Evolutionary conservation across 805 yeast genomes (phyloP), one percentile per base, ranked within the genome.

Genomic region (Teunomyces kruisii): DNA sequence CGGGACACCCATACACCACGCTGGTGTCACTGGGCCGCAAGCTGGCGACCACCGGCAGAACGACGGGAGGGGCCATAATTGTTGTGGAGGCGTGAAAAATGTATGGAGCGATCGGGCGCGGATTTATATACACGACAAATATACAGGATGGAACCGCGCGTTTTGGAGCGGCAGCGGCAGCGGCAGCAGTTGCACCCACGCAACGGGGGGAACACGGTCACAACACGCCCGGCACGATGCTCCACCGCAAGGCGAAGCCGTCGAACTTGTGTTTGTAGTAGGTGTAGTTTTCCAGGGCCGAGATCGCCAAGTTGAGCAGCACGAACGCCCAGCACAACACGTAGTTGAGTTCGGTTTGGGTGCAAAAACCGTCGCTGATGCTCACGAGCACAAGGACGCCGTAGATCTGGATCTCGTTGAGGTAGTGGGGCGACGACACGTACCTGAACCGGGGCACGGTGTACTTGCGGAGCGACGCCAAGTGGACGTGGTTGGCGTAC

Each of bases 1-100:
- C 89, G 0, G 88, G 88, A 61, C 86, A 80, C 2, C 89, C 89
- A 40, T 74, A 65, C 1, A 83, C 79, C 0, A 79, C 64, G n/a
- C 80, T 70, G 24, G 70, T 67, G 39, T 76, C 77, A 31, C 81
- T 72, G 3, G 84, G 78, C 43, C 76, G 77, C 39, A 83, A 54
- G 49, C 64, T 51, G 8, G 62, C 66, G 16, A 60, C 52, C 14
- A 68, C 65, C 6, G 74, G 73, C 32, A 50, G 42, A 26, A 32
- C 38, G 13, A 32, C 36, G 16, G 49, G 44, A 14, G 46, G 45
- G 16, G 39, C 26, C 43, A 43, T 46, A n/a, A n/a, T n/a, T n/a
- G 33, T 9, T 37, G 8, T 14, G 17, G 15, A 5, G 14, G 9
- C 6, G 38, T 33, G n/a, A n/a, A n/a, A 19, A 19, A 19, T 19